Percentiles rank a stretch among this genome's conserved stretches.
phyloP scores from a whole-genome alignment of 495 filamentous ascomycete genomes.

The Usnea hakonensis region DNA sequence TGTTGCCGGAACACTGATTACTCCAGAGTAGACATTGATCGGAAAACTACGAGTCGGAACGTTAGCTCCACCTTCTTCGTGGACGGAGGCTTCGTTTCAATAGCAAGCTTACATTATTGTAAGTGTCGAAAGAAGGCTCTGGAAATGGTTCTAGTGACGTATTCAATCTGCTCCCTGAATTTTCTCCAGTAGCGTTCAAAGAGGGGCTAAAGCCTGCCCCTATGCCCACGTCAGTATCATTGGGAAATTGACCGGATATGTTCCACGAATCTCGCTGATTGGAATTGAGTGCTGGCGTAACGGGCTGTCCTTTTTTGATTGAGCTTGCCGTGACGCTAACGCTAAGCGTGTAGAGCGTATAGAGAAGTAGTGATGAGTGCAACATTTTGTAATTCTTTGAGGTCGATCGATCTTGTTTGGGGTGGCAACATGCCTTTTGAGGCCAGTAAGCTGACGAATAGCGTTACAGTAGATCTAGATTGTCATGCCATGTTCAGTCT shows the following conservation, averaged over 20 bases:
- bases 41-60: background rate
- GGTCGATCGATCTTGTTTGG: background rate
- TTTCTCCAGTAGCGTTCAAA: background rate
- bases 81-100: background rate
- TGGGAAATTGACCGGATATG: background rate
- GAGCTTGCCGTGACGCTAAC: background rate
- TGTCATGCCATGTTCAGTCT: too few relatives aligned
- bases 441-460: background rate
- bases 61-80: background rate
- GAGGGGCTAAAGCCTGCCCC: background rate
- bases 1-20: background rate
- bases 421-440: background rate
- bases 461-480: background rate
- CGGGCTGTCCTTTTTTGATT: background rate
- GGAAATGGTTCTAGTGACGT: background rate
- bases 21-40: conserved; percentile 4
- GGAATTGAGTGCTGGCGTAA: background rate
- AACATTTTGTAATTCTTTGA: background rate
- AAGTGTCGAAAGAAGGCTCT: background rate
- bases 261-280: background rate
- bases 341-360: background rate
- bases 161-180: background rate
- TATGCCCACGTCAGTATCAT: background rate
- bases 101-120: background rate
- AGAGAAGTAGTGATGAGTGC: background rate